phyloP scores from a whole-genome alignment of 106 monocot genomes.

The Vanilla planifolia region DNA sequence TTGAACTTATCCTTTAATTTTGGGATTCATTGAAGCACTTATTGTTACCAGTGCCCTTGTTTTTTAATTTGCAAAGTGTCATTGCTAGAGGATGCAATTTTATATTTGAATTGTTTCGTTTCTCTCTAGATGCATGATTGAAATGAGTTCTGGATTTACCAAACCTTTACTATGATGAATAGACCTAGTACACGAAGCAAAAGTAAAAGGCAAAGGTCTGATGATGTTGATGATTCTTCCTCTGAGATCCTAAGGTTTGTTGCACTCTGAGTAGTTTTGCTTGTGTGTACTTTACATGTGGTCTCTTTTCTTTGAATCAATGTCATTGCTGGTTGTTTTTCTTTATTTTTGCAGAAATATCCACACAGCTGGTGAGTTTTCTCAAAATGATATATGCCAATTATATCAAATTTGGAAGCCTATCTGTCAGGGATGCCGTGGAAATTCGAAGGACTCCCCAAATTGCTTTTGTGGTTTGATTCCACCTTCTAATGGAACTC shows the following conservation, averaged over 20 bases:
- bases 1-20: background rate
- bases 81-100: constrained; percentile 5
- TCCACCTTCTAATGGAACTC: constrained; percentile 56
- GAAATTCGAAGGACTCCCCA: constrained; percentile 76
- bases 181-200: constrained; percentile 75
- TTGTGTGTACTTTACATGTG: background rate
- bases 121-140: background rate
- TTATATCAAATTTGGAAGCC: constrained; percentile 66
- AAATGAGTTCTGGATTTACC: too few relatives aligned
- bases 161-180: constrained; percentile 58
- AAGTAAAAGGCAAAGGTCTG: constrained; percentile 54
- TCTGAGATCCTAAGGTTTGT: constrained; percentile 53
- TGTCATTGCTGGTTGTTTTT: background rate
- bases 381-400: constrained; percentile 46
- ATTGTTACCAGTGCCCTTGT: background rate
- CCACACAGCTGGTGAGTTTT: constrained; percentile 59
- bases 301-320: background rate
- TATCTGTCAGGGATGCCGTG: constrained; percentile 82
- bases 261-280: background rate
- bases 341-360: constrained; percentile 54
- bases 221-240: constrained; percentile 28
- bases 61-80: background rate
- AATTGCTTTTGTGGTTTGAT: constrained; percentile 96
- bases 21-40: background rate
- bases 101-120: background rate